Evolutionary conservation across 208 protist genomes (phyloP), one percentile per base, ranked within the genome.

Genomic region (Acanthamoeba healyi): DNA sequence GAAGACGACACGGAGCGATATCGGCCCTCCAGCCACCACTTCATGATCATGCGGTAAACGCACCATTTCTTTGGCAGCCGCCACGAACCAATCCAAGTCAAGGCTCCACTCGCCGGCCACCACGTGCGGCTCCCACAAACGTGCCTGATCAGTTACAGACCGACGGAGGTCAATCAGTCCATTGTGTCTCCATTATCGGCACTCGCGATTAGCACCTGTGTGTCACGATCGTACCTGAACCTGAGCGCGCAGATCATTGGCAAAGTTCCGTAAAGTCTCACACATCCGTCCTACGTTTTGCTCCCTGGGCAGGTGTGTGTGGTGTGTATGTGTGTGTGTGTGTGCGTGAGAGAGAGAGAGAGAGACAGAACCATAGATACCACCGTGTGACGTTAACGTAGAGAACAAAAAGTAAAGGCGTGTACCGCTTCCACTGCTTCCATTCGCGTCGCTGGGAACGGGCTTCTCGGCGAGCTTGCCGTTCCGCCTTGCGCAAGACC

Each of bases 161-260:
- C n/a, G n/a, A n/a, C n/a, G n/a, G n/a, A n/a, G n/a, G n/a, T n/a
- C n/a, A n/a, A n/a, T n/a, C n/a, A n/a, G n/a, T n/a, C n/a, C n/a
- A n/a, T n/a, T n/a, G n/a, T n/a, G n/a, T n/a, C n/a, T n/a, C n/a
- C n/a, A n/a, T n/a, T n/a, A n/a, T n/a, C n/a, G n/a, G n/a, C n/a
- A n/a, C n/a, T n/a, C n/a, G n/a, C n/a, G n/a, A n/a, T n/a, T n/a
- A n/a, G n/a, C n/a, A n/a, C n/a, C n/a, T n/a, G n/a, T n/a, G n/a
- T n/a, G n/a, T n/a, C n/a, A n/a, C n/a, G n/a, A n/a, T n/a, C n/a
- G 65, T 74, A 51, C 72, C 72, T 82, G 72, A 7, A 82, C 51
- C 26, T 82, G 72, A 2, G 72, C 34, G 7, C 72, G 72, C 38
- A 82, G 38, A 51, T 82, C 72, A 22, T 82, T 82, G 40, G 72